These are phyloP conservation scores for Colletotrichum orbiculare DNA, from an alignment of 2,329 filamentous ascomycete genomes.

Conservation along the genomic window DNA sequence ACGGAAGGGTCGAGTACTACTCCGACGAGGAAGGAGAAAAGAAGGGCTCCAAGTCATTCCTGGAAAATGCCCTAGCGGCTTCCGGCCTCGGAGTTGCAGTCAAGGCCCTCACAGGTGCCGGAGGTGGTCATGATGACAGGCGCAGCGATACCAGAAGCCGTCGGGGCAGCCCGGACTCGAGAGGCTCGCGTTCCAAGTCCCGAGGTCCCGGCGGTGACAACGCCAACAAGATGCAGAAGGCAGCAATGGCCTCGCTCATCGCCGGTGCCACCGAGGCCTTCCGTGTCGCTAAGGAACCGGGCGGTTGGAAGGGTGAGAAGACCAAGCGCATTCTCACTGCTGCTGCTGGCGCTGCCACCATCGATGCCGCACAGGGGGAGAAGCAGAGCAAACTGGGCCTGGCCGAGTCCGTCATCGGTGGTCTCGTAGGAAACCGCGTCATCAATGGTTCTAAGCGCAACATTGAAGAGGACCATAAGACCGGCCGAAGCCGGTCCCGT, in stretches of 20 bases:
- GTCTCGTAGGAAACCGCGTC: constrained; percentile 85
- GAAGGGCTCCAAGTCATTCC: constrained; percentile 72
- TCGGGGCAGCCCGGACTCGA: constrained; percentile 51
- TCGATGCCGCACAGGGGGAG: constrained; percentile 79
- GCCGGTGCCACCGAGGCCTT: constrained; percentile 94
- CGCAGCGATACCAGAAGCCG: constrained; percentile 45
- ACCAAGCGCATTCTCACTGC: constrained; percentile 92
- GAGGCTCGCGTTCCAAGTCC: constrained; percentile 64
- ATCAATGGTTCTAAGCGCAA: constrained; percentile 81
- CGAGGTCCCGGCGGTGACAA: constrained; percentile 58
- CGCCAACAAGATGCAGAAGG: constrained; percentile 78
- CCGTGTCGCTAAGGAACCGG: constrained; percentile 87
- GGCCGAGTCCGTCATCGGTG: constrained; percentile 87
- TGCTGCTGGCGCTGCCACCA: constrained; percentile 84
- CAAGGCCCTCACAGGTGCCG: constrained; percentile 67
- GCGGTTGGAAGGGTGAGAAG: constrained; percentile 90
- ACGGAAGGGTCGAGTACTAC: constrained; percentile 67
- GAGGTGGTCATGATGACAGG: constrained; percentile 55
- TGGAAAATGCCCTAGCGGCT: constrained; percentile 71
- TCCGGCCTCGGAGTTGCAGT: constrained; percentile 71
- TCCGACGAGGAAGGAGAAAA: constrained; percentile 68
- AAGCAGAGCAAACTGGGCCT: constrained; percentile 86
- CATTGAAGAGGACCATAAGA: constrained; percentile 69
- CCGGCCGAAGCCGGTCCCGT: constrained; percentile 75
- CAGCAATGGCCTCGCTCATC: constrained; percentile 89